A percentile compares a stretch with the other conserved stretches of the same genome.
Evolutionary conservation across 805 yeast species (phyloP).

Genomic region (Suhomyces kilbournensis): DNA sequence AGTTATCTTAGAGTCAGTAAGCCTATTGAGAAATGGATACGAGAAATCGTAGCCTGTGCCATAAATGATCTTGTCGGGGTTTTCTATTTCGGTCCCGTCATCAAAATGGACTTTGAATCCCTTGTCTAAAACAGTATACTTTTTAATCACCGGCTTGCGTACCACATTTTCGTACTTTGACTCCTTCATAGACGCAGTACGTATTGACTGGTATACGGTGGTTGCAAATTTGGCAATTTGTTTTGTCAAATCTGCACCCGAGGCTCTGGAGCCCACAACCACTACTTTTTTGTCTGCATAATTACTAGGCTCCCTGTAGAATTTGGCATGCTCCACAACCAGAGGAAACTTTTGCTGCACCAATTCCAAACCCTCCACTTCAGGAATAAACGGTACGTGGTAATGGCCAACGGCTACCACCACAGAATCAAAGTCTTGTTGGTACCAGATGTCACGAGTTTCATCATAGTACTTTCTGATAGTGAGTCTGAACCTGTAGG

Average conservation of each 20-base stretch:
- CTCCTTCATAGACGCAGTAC: slow-evolving; percentile 11
- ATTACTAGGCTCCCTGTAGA: slow-evolving; percentile 29
- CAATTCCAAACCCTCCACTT: slow-evolving; percentile 38
- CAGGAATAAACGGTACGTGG: slow-evolving; percentile 45
- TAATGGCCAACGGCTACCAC: slow-evolving; percentile 49
- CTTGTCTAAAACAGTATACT: slow-evolving; percentile 14
- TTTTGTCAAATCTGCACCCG: slow-evolving; percentile 29
- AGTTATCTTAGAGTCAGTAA: slow-evolving; percentile 31
- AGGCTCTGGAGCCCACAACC: slow-evolving; percentile 27
- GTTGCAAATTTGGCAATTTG: slow-evolving; percentile 21
- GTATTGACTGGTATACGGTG: slow-evolving; percentile 28
- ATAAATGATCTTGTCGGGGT: slow-evolving; percentile 58
- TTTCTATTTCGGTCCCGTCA: slow-evolving; percentile 45
- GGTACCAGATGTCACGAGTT: slow-evolving; percentile 35
- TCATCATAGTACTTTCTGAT: slow-evolving; percentile 23
- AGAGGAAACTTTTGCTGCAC: slow-evolving; percentile 27
- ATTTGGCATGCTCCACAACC: slow-evolving; percentile 45
- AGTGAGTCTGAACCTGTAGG: slow-evolving; percentile 26
- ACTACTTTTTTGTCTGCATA: slow-evolving; percentile 35
- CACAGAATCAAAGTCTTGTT: slow-evolving; percentile 38
- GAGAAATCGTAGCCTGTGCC: slow-evolving; percentile 75
- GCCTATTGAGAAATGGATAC: slow-evolving; percentile 52
- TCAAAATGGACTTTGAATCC: slow-evolving; percentile 39
- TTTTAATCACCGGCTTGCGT: slow-evolving; percentile 23
- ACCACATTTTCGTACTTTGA: slow-evolving; percentile 14